phyloP scores from a whole-genome alignment of 805 yeast species.

The Saturnispora dispora region DNA sequence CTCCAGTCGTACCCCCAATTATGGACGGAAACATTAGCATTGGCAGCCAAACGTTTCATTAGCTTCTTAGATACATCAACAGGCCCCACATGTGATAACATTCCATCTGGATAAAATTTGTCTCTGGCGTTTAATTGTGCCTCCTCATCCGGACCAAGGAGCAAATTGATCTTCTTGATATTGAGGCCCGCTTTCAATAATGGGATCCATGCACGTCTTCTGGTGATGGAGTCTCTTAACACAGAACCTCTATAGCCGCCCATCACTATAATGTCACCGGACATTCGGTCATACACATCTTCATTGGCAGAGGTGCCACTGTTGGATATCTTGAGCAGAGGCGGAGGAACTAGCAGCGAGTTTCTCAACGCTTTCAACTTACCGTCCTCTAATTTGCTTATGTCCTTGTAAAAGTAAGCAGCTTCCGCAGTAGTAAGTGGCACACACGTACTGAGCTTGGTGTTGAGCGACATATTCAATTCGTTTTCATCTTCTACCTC shows the following conservation, averaged over 20 bases:
- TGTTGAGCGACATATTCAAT: background rate
- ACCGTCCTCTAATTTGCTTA: slow-evolving; percentile 54
- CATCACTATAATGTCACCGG: slow-evolving; percentile 70
- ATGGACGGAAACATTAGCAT: slow-evolving; percentile 52
- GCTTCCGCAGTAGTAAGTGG: slow-evolving; percentile 58
- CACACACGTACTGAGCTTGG: slow-evolving; percentile 42
- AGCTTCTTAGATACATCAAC: slow-evolving; percentile 65
- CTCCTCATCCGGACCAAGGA: slow-evolving; percentile 61
- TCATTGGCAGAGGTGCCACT: background rate
- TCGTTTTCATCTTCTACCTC: background rate
- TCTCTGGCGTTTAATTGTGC: slow-evolving; percentile 55
- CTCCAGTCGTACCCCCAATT: slow-evolving; percentile 96
- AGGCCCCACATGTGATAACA: slow-evolving; percentile 78
- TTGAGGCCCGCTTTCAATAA: slow-evolving; percentile 71
- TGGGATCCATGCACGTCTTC: slow-evolving; percentile 78
- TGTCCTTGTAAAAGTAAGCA: slow-evolving; percentile 42
- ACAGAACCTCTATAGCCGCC: slow-evolving; percentile 89
- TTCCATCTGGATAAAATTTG: slow-evolving; percentile 59
- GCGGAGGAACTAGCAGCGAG: slow-evolving; percentile 33
- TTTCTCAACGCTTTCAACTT: slow-evolving; percentile 62
- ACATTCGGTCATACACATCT: slow-evolving; percentile 40
- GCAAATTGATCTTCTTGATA: slow-evolving; percentile 56
- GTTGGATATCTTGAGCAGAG: slow-evolving; percentile 5
- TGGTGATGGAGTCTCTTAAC: slow-evolving; percentile 54
- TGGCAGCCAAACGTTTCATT: slow-evolving; percentile 41